Base-by-base conservation (phyloP, 352 stramenopile genomes). In the Pythium sukuiense region DNA sequence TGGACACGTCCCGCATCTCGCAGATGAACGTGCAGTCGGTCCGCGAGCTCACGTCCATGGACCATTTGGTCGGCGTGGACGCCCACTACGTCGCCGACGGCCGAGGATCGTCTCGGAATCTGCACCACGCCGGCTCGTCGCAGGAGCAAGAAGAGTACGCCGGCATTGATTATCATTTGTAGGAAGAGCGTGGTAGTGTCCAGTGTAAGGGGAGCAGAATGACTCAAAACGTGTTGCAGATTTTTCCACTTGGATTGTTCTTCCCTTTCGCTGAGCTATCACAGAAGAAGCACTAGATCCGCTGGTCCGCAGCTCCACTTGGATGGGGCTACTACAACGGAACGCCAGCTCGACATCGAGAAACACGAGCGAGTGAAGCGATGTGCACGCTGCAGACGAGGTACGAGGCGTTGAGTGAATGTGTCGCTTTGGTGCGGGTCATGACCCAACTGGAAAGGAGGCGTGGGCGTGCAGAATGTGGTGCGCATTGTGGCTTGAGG, bases 151-250 rank as follows among this genome's bases (percentile, higher is more conserved):
- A 94, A 46, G 85, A 94, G 70, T 94, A 90, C 71, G 80, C 83
- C 16, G 85, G 83, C 35, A 94, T 94, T 55, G 85, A 94, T 65
- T 94, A 92, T 76, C 85, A 94, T 71, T 81, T 94, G 70, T 94
- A 88, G 39, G 39, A 48, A 48, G 39, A 48, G 2, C 39, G 20
- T 48, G 20, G 39, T 48, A 48, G 13, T 8, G 39, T 48, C 39
- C 12, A 16, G 39, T 8, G 18, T 24, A 16, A 16, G 18, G 12
- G 8, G 4, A 24, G 14, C 6, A 48, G 3, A 48, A 48, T 24
- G 12, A 48, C 13, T 16, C 6, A 48, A 24, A 24, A 24, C 39
- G 39, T 48, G 24, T 48, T 48, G 14, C 14, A 24, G 18, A 48
- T 48, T 5, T 45, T 18, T 45, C 37, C 37, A 5, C 37, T 13